Conservation (phyloP, 169 alveolate species). For the Toxoplasma gondii region DNA sequence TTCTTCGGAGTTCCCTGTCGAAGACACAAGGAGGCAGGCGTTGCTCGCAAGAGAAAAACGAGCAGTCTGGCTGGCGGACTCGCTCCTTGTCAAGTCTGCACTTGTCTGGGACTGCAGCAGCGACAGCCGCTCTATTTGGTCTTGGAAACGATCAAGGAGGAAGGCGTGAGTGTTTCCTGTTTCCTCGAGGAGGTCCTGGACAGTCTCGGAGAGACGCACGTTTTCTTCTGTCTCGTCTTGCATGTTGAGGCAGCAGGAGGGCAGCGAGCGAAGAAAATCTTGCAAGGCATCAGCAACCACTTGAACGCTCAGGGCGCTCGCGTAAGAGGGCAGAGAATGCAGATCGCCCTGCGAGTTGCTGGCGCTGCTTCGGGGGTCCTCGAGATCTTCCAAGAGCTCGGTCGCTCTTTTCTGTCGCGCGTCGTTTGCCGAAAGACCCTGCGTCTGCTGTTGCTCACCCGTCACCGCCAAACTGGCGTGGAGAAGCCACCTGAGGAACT, state of each 20-base stretch:
- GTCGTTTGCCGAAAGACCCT: too few species aligned
- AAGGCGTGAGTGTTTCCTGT: neutral
- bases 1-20: neutral
- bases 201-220: neutral
- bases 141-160: neutral
- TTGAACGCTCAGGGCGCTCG: neutral
- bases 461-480: neutral
- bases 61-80: too few species aligned
- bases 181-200: neutral
- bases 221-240: neutral
- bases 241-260: neutral
- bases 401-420: neutral
- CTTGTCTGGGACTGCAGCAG: neutral
- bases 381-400: neutral
- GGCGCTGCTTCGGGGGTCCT: neutral
- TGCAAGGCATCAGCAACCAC: neutral
- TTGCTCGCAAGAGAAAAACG: too few species aligned
- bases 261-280: neutral
- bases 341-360: too few species aligned
- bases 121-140: neutral
- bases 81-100: too few species aligned
- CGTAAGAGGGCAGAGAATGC: neutral
- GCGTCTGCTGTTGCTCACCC: neutral
- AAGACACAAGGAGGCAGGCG: neutral
- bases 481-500: neutral